Evolutionary conservation across 140 eudicot genomes (phyloP), one percentile per base, ranked within the genome.

Genomic region (Bidens hawaiensis): DNA sequence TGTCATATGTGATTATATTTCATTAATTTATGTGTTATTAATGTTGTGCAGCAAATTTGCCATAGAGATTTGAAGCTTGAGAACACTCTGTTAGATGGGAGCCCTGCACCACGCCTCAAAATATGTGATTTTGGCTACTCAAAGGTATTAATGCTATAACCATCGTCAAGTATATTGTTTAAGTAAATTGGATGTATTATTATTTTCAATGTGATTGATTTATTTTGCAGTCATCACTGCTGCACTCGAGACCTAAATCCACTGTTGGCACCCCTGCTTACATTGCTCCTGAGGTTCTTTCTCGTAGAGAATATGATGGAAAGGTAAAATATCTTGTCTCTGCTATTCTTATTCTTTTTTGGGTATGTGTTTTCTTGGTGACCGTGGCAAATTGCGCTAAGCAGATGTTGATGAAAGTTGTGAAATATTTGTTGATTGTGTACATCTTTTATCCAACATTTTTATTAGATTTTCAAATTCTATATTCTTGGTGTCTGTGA

Each of bases 101-200:
- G 91, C 76, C 93, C 95, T 52, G 97, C 97, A 14, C 97, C 97
- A 12, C 77, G 88, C 24, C 74, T 89, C 70, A 89, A 89, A 78
- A 89, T 89, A 6, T 89, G 97, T 70, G 97, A 89, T 67, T 89
- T 89, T 74, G 97, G 97, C 69, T 89, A 89, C 89, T 89, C 97
- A 45, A 89, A 89, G 97, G 97, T 89, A 14, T 41, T 40, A 31
- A 49, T 27, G 38, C 5, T 49, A 19, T 12, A 30, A n/a, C 22
- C 25, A 18, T 62, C 12, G 33, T 52, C 6, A 38, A 14, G 7
- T 1, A 19, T 57, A 28, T 47, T 47, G 23, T 28, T 14, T 28
- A 25, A 24, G 43, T 16, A 13, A 23, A 24, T 38, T 40, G 24
- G 11, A 12, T 16, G 15, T n/a, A n/a, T n/a, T n/a, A n/a, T n/a